Conservation (phyloP, 139 green algal species). For the Chlorella sp. region DNA sequence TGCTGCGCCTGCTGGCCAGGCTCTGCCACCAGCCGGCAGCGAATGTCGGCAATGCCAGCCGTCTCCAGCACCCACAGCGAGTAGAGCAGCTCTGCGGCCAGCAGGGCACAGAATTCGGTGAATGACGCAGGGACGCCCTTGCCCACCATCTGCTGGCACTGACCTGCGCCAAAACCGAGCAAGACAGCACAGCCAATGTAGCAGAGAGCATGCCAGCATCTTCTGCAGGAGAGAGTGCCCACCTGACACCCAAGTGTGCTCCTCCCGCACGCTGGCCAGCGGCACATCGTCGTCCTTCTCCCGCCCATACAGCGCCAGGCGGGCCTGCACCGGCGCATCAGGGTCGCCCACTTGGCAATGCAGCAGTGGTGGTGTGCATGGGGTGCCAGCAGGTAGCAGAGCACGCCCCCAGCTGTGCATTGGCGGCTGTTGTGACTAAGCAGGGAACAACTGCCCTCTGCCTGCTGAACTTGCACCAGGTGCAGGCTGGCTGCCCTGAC, state of each 20-base stretch:
- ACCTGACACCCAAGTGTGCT: constrained; percentile 24
- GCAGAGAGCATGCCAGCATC: too few species aligned
- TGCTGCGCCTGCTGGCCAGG: not conserved
- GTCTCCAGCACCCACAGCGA: constrained; percentile 14
- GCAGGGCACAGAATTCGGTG: not conserved
- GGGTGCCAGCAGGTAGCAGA: not conserved
- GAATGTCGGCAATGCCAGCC: not conserved
- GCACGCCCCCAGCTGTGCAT: too few species aligned
- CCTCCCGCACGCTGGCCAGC: constrained; percentile 2
- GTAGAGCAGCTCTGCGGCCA: constrained; percentile 20
- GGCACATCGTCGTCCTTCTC: not conserved
- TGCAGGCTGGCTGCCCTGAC: too few species aligned
- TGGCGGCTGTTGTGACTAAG: too few species aligned
- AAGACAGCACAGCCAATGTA: too few species aligned
- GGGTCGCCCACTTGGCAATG: too few species aligned
- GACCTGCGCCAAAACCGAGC: too few species aligned
- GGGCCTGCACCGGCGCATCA: not conserved
- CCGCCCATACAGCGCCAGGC: constrained; percentile 1
- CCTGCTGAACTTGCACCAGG: too few species aligned
- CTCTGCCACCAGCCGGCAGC: not conserved
- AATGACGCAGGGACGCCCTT: too few species aligned
- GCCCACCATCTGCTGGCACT: too few species aligned
- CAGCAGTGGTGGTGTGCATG: not conserved
- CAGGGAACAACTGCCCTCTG: too few species aligned
- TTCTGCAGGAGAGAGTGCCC: too few species aligned